Percentiles rank a stretch among this genome's conserved stretches.
These are phyloP conservation scores for Corymbia citriodora DNA, from an alignment of 441 rosid genomes.

Conservation along the genomic window DNA sequence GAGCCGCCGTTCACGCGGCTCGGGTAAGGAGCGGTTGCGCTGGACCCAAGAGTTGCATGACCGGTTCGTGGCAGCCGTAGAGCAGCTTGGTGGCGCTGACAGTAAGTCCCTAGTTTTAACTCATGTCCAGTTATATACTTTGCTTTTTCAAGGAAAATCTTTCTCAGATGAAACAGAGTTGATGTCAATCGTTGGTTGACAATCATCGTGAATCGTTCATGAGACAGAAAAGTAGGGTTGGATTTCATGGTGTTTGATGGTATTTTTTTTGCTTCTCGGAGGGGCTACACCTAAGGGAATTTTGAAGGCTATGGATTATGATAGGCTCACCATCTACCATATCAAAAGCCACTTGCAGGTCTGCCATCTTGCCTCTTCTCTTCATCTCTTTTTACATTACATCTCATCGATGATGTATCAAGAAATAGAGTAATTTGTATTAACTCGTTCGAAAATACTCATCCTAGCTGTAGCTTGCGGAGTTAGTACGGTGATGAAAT, in stretches of 20 bases:
- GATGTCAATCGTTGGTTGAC: not conserved
- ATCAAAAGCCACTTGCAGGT: constrained; percentile 74
- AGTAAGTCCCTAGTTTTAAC: constrained; percentile 21
- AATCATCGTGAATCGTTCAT: not conserved
- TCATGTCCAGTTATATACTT: not conserved
- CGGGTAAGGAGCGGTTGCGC: constrained; percentile 44
- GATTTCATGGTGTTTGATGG: not conserved
- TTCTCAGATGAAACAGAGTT: not conserved
- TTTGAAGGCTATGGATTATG: constrained; percentile 39
- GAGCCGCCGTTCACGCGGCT: constrained; percentile 22
- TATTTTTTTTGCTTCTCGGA: constrained; percentile 1
- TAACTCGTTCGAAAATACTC: not conserved
- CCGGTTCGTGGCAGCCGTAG: constrained; percentile 51
- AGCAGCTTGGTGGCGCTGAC: constrained; percentile 65
- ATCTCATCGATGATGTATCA: not conserved
- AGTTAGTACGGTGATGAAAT: not conserved
- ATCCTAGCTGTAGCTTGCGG: not conserved
- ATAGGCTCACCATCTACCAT: constrained; percentile 52
- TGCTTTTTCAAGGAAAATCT: not conserved
- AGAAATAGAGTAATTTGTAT: not conserved
- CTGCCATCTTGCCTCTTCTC: not conserved
- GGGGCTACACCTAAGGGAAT: constrained; percentile 71
- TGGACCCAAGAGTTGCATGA: constrained; percentile 59
- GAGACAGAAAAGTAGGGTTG: not conserved
- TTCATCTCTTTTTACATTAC: not conserved